Conservation (phyloP, 768 basidiomycete species). For the Inosperma sp. region DNA sequence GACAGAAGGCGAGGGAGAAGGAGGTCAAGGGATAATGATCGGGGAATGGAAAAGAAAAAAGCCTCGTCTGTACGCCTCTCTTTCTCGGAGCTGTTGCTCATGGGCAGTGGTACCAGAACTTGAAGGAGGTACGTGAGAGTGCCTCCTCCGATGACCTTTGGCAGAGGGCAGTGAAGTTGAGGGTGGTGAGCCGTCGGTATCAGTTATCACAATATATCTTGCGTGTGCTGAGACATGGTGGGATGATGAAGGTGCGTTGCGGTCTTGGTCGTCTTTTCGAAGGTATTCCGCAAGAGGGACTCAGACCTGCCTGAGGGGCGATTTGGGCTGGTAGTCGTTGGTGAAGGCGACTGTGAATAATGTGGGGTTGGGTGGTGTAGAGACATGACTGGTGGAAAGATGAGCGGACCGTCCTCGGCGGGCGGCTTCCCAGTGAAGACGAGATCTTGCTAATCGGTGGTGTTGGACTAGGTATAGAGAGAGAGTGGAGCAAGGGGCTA, state of each 20-base stretch:
- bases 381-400: slow-evolving; percentile 8
- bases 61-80: slow-evolving; percentile 20
- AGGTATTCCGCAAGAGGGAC: slow-evolving; percentile 51
- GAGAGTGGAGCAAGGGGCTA: slow-evolving; percentile 18
- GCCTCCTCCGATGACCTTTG: slow-evolving; percentile 19
- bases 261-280: slow-evolving; percentile 37
- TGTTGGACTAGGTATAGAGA: slow-evolving; percentile 12
- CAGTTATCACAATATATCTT: no score
- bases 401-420: no score
- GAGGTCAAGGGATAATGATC: slow-evolving; percentile 19
- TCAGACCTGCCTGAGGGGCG: slow-evolving; percentile 51
- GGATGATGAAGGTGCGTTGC: slow-evolving; percentile 18
- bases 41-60: slow-evolving; percentile 33
- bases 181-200: not conserved
- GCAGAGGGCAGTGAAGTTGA: slow-evolving; percentile 3
- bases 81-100: slow-evolving; percentile 2
- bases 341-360: not conserved
- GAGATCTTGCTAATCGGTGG: not conserved
- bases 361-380: slow-evolving; percentile 3
- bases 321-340: not conserved
- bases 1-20: slow-evolving; percentile 14
- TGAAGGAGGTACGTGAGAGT: slow-evolving; percentile 29
- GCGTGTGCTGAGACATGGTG: no score
- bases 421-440: no score
- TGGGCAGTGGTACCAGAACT: slow-evolving; percentile 5